These are phyloP conservation scores for Amoebophrya sp. DNA, from an alignment of 169 alveolate genomes.

Conservation along the genomic window DNA sequence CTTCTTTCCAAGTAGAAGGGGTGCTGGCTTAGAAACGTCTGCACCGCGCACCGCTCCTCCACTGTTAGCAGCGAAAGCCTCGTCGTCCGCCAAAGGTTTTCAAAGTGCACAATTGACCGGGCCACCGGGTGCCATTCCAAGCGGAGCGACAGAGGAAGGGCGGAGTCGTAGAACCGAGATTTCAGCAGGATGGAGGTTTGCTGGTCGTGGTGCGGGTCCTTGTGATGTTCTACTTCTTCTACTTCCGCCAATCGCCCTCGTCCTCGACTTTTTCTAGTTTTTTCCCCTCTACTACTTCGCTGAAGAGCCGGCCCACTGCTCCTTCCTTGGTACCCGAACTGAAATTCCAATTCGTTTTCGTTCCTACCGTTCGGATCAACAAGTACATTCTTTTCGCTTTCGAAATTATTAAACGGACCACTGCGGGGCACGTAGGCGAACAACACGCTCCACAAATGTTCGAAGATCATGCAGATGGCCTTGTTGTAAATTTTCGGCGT, in stretches of 20 bases:
- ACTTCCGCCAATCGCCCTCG: no score
- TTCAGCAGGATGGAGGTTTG: background rate
- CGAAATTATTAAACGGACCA: no score
- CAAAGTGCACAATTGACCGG: background rate
- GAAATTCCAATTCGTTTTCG: no score
- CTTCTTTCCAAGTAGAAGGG: background rate
- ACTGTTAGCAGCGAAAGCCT: background rate
- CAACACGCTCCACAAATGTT: background rate
- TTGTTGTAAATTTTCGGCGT: background rate
- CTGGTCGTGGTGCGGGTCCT: no score
- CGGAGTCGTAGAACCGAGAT: background rate
- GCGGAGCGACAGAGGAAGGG: background rate
- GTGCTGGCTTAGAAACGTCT: background rate
- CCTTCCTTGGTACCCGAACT: no score
- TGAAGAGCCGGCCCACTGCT: no score
- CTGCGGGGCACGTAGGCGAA: background rate
- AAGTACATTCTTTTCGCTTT: no score
- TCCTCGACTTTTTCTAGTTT: no score
- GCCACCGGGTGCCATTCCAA: background rate
- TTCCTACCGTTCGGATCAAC: no score
- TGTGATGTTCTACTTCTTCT: no score
- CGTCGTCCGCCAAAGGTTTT: background rate
- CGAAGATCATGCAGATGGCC: conserved; percentile 19
- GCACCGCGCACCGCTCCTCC: background rate
- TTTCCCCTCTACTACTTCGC: no score